Evolutionary conservation across 2,329 filamentous ascomycete species (phyloP), one percentile per base, ranked within the genome.

Genomic region (Penicillium sumatraense): DNA sequence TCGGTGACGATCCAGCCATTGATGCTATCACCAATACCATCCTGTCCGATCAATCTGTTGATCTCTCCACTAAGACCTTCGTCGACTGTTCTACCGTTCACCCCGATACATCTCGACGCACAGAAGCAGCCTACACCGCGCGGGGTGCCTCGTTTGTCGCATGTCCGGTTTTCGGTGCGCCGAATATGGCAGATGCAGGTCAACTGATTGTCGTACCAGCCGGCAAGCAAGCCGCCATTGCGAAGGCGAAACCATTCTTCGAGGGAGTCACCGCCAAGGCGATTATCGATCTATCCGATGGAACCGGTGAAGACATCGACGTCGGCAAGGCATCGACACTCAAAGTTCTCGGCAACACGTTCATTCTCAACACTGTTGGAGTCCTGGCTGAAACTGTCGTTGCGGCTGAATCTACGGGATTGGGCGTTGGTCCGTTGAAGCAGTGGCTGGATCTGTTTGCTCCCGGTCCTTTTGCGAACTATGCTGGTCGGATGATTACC

Each of bases 1-100:
- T 96, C 3, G 85, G 88, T 61, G 89, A 95, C 68, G 92, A 96
- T 70, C 78, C 83, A 2, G 89, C 89, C 5, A 85, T 96, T 40
- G 82, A 85, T 54, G 76, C 82, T 4, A 84, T 86, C 18, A 81
- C 91, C 56, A 73, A 81, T 38, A 70, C 80, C 3, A 83, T 88
- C 26, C 75, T 91, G 3, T 40, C 62, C 3, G 59, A 66, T 20
- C 13, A 58, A 5, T 66, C 82, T 45, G 68, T 75, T 16, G 77
- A 85, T 54, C 75, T 90, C 16, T 80, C 80, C 24, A 86, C 85
- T 58, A 96, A 96, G 77, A 78, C 95, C 14, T 87, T 96, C 62
- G 83, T 96, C 27, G 92, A 96, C 69, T 93, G 89, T 80, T 95
- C 90, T 3, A 96, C 92, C 23, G 85, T 96, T 31, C 89, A 95